phyloP scores from a whole-genome alignment of 176 grass and related monocot species.

The Echinochloa phyllopogon region DNA sequence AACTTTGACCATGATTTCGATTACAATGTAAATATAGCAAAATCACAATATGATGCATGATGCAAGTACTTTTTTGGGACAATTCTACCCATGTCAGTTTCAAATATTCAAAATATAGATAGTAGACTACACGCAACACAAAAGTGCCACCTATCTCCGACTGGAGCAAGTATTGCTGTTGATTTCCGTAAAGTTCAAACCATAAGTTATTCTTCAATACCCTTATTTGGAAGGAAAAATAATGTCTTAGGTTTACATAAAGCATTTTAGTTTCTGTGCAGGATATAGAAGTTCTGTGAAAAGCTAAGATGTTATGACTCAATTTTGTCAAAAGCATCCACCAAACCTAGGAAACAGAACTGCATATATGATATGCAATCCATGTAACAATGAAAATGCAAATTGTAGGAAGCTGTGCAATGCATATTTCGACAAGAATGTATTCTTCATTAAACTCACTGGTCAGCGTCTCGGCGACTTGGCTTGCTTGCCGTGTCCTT shows the following conservation, averaged over 20 bases:
- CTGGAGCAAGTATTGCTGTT: not conserved
- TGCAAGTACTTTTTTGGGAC: not conserved
- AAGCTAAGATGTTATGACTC: not conserved
- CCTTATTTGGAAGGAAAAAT: not conserved
- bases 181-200: constrained; percentile 9
- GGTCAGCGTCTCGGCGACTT: constrained; percentile 86
- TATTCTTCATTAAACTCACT: constrained; percentile 69
- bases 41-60: not conserved
- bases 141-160: not conserved
- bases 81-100: not conserved
- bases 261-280: not conserved
- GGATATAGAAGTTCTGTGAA: not conserved
- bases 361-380: not conserved
- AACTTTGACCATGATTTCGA: not conserved
- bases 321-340: not conserved
- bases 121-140: not conserved
- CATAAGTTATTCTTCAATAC: not conserved
- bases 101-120: not conserved
- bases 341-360: not conserved
- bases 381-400: constrained; percentile 11
- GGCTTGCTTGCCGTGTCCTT: constrained; percentile 85
- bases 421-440: constrained; percentile 39
- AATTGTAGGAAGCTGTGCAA: constrained; percentile 11
- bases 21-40: not conserved
- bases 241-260: not conserved